phyloP scores from a whole-genome alignment of 805 yeast genomes.

The Wickerhamomyces ciferrii region DNA sequence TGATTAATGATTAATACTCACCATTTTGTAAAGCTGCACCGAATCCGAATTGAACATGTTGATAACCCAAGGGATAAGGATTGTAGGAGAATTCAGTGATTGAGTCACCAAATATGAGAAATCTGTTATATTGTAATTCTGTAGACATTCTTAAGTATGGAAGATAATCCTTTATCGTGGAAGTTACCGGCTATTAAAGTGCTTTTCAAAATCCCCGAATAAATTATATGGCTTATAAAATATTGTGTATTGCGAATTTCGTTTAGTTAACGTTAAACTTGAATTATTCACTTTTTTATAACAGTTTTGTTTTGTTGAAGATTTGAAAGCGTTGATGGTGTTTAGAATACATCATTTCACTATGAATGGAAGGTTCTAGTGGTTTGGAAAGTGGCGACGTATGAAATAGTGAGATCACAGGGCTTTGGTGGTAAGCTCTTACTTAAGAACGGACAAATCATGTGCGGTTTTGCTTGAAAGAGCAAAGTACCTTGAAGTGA shows the following conservation, averaged over 20 bases:
- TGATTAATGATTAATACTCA: background rate
- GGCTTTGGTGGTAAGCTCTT: background rate
- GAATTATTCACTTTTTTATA: too few relatives aligned
- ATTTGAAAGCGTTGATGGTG: too few relatives aligned
- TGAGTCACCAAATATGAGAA: conserved; percentile 68
- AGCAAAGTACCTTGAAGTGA: too few relatives aligned
- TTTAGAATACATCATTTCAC: too few relatives aligned
- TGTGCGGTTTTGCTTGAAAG: background rate
- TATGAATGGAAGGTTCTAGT: background rate
- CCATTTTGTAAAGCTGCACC: conserved; percentile 43
- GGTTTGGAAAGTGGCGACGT: too few relatives aligned
- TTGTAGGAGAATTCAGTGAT: conserved; percentile 51
- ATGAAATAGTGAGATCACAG: too few relatives aligned
- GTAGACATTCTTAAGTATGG: too few relatives aligned
- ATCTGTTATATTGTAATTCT: conserved; percentile 28
- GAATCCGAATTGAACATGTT: conserved; percentile 34
- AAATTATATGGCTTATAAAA: too few relatives aligned
- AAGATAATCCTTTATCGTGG: too few relatives aligned
- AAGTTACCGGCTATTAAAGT: background rate
- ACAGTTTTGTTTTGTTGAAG: too few relatives aligned
- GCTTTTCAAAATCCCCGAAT: background rate
- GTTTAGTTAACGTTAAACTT: too few relatives aligned
- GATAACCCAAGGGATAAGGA: conserved; percentile 22
- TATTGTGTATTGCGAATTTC: background rate
- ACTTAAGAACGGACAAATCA: background rate